phyloP scores from a whole-genome alignment of 1,139 yeast genomes.

The Hanseniaspora sp. region DNA sequence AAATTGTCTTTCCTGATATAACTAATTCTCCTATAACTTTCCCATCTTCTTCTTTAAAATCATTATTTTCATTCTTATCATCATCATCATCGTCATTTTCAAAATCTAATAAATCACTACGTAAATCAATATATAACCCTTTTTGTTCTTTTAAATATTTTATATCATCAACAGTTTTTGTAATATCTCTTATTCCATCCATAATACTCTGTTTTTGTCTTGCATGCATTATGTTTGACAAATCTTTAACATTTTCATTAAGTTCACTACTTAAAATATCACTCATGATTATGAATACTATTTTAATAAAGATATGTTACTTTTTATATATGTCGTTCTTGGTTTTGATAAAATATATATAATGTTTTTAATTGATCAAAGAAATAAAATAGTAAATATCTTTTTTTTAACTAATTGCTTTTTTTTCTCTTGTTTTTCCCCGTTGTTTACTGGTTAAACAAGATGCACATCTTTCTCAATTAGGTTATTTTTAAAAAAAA shows the following conservation, averaged over 20 bases:
- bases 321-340: no score
- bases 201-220: constrained; percentile 2
- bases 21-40: constrained; percentile 30
- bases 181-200: not conserved
- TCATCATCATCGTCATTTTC: constrained; percentile 15
- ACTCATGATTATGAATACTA: not conserved
- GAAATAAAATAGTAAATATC: no score
- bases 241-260: not conserved
- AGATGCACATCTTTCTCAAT: no score
- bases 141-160: constrained; percentile 27
- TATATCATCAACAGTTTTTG: constrained; percentile 21
- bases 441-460: no score
- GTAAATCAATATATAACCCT: constrained; percentile 27
- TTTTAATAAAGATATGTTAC: no score
- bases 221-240: constrained; percentile 4
- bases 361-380: no score
- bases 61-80: constrained; percentile 24
- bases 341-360: no score
- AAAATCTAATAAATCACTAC: constrained; percentile 23
- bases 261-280: not conserved
- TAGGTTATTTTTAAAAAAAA: no score
- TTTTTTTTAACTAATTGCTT: no score
- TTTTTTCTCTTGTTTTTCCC: no score
- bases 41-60: constrained; percentile 30
- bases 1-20: constrained; percentile 31